Evolutionary conservation across 148 eudicot genomes (phyloP), one percentile per base, ranked within the genome.

Genomic region (Arbutus unedo): DNA sequence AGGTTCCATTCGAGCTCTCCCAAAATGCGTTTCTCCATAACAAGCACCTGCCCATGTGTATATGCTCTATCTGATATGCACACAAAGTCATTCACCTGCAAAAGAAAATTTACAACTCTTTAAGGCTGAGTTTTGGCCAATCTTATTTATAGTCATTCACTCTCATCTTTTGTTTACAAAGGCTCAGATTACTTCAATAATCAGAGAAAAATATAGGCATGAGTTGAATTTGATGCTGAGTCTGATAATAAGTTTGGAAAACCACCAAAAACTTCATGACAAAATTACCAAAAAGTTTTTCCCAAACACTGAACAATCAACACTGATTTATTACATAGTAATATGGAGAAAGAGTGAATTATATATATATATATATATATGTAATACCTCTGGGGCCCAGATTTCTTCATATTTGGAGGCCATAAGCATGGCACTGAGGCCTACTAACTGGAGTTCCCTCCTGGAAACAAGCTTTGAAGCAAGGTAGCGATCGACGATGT

Each of bases 401-500:
- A 96, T 96, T 82, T 96, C 97, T 83, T 94, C 98, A 78, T 96
- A 96, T 82, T 96, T 94, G 86, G 92, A 92, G 73, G 89, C 90
- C 55, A 89, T 85, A 8, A 90, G 89, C 93, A 84, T 89, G 41
- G 93, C 86, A 54, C 91, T 54, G 8, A 90, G 76, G 15, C 91
- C 91, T 44, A 93, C 88, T 25, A 93, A 81, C 87, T 88, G 91
- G 47, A 86, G 71, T 13, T 91, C 93, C 86, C 51, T 81, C 78
- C 91, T 87, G n/a, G 66, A 47, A 43, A 87, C 86, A 0, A 74
- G 50, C 82, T 85, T 85, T 15, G 84, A 47, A 3, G 90, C 77
- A 47, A 90, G 88, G 77, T 83, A 89, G 7, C 88, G 88, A 66
- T 87, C 89, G 2, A 91, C 79, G 8, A 92, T 87, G 89, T 88